phyloP scores from a whole-genome alignment of 306 rosid species.

The Dalbergia cultrata region DNA sequence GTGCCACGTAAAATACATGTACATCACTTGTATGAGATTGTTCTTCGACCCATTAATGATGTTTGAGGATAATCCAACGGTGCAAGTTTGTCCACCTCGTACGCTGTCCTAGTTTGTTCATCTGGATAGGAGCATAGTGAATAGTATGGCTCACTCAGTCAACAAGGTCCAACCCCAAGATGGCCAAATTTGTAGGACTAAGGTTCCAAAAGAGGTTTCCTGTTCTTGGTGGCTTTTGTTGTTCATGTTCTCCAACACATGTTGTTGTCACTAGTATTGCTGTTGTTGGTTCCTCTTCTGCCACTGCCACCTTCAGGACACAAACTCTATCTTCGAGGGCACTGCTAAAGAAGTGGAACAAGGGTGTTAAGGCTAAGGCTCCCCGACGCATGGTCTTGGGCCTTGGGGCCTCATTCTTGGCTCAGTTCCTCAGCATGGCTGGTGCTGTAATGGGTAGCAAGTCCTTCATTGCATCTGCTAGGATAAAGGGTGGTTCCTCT shows the following conservation, averaged over 20 bases:
- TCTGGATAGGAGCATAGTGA: background rate
- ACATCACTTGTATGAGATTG: constrained; percentile 39
- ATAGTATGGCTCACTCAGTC: background rate
- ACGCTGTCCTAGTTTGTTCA: no score
- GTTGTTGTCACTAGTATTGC: background rate
- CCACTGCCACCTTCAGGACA: background rate
- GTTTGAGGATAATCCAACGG: constrained; percentile 21
- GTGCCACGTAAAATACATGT: constrained; percentile 54
- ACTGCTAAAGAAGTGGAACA: constrained; percentile 42
- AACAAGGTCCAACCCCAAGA: constrained; percentile 43
- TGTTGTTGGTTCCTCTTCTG: constrained; percentile 29
- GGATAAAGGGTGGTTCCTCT: constrained; percentile 52
- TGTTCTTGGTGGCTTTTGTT: constrained; percentile 3
- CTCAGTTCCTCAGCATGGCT: constrained; percentile 59
- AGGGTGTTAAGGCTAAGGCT: constrained; percentile 48
- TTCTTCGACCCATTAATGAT: background rate
- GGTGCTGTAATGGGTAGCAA: constrained; percentile 46
- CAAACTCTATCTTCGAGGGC: constrained; percentile 3
- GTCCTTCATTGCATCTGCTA: constrained; percentile 73
- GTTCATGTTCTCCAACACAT: constrained; percentile 22
- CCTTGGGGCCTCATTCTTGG: constrained; percentile 60
- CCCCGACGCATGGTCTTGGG: constrained; percentile 73
- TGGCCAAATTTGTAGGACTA: constrained; percentile 62
- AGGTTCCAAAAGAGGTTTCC: constrained; percentile 46
- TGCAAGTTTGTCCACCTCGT: background rate